These are phyloP conservation scores for Vitis hybrid DNA, from an alignment of 177 flowering plant species.

Conservation along the genomic window DNA sequence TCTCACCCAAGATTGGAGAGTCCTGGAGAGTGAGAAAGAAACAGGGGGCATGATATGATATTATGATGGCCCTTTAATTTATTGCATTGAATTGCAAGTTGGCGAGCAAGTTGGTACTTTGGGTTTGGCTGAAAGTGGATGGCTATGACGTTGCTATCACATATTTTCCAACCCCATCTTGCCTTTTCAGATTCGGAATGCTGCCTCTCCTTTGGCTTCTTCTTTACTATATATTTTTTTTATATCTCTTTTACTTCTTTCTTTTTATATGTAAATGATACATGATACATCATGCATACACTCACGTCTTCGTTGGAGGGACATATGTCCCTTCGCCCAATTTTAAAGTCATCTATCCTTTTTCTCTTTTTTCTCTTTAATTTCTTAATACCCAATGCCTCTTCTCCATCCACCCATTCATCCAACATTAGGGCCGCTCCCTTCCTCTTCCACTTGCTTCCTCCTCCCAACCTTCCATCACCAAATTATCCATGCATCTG, in stretches of 20 bases:
- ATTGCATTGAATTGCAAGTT: constrained; percentile 5
- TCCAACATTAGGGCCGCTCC: no score
- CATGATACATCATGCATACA: no score
- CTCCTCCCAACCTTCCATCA: no score
- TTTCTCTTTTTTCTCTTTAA: not conserved
- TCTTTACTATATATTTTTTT: not conserved
- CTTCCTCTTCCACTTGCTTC: no score
- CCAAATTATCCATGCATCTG: no score
- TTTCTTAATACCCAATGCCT: no score
- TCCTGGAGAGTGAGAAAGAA: no score
- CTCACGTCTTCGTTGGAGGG: not conserved
- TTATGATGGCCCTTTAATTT: not conserved
- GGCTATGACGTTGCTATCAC: constrained; percentile 12
- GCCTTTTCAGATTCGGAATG: constrained; percentile 15
- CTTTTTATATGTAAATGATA: not conserved
- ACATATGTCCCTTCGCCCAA: constrained; percentile 5
- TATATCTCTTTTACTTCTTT: not conserved
- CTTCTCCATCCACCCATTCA: no score
- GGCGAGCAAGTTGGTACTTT: constrained; percentile 13
- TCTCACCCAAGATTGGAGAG: no score
- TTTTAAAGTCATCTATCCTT: not conserved
- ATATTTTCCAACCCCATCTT: constrained; percentile 5
- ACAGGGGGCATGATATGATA: not conserved
- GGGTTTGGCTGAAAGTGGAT: constrained; percentile 19
- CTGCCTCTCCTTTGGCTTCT: not conserved